Conservation (phyloP, 768 basidiomycete species). For the Mrakia frigida region DNA sequence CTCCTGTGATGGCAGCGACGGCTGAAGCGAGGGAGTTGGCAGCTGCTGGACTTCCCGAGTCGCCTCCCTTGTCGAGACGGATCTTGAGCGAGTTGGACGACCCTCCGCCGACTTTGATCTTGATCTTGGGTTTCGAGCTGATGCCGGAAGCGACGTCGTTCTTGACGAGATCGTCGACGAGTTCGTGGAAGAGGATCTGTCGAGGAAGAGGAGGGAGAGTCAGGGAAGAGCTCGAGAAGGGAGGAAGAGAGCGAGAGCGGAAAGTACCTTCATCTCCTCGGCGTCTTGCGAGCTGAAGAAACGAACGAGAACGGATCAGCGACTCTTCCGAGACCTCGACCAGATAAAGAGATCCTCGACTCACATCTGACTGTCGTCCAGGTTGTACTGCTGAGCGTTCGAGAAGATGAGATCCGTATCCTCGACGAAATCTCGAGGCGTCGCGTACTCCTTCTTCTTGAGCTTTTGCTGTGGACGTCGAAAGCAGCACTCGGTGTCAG, state of each 20-base stretch:
- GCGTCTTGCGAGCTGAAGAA: constrained; percentile 1
- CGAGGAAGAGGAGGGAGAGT: background rate
- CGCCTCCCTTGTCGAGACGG: background rate
- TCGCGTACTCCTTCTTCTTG: constrained; percentile 70
- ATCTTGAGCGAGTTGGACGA: background rate
- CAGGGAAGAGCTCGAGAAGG: background rate
- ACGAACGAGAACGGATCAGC: background rate
- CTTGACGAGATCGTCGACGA: constrained; percentile 22
- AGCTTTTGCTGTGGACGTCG: constrained; percentile 60
- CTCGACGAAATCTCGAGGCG: constrained; percentile 64
- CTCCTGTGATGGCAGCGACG: constrained; percentile 11
- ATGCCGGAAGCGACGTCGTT: background rate
- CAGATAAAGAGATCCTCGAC: background rate
- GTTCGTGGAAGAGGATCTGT: constrained; percentile 20
- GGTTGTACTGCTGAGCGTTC: constrained; percentile 84
- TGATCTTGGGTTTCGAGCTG: constrained; percentile 25
- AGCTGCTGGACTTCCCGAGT: background rate
- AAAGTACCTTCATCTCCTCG: constrained; percentile 12
- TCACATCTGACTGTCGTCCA: constrained; percentile 55
- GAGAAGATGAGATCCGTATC: constrained; percentile 87
- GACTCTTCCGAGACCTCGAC: too few relatives aligned
- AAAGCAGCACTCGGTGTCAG: background rate
- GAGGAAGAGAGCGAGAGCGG: too few relatives aligned
- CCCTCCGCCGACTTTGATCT: constrained; percentile 18
- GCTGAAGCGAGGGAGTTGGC: background rate